Conservation (phyloP, 495 filamentous ascomycete genomes). For the Aspergillus campestris region DNA sequence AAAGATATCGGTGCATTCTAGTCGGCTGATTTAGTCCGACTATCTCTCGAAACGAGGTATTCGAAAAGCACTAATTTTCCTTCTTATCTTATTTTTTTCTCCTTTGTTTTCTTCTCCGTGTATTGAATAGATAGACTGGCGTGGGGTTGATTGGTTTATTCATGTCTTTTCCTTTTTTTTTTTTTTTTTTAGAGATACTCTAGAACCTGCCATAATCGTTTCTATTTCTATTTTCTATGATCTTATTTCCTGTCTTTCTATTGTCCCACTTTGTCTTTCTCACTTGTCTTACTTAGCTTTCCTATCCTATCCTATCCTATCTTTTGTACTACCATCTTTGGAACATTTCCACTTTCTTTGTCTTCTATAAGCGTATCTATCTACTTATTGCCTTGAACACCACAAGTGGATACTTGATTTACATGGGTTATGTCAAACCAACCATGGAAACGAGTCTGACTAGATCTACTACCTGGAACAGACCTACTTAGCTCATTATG, state of each 20-base stretch:
- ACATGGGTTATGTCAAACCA: too few species aligned
- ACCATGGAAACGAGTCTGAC: too few species aligned
- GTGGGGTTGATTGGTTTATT: slow-evolving; percentile 6
- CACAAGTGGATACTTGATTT: too few species aligned
- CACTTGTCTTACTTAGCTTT: background rate
- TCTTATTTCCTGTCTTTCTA: background rate
- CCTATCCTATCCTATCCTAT: background rate
- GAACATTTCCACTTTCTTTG: background rate
- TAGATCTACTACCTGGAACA: too few species aligned
- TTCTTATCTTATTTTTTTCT: slow-evolving; percentile 7
- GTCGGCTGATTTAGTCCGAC: too few species aligned
- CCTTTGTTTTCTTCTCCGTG: slow-evolving; percentile 4
- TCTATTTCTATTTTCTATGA: background rate
- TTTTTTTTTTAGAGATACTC: background rate
- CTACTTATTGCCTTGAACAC: too few species aligned
- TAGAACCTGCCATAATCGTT: background rate
- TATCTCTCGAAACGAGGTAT: background rate
- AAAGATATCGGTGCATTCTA: too few species aligned
- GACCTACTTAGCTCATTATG: too few species aligned
- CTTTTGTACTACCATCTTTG: background rate
- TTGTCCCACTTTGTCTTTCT: background rate
- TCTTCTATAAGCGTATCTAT: too few species aligned
- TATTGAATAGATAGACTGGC: slow-evolving; percentile 16
- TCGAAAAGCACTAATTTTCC: slow-evolving; percentile 19
- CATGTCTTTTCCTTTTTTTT: slow-evolving; percentile 12